These are phyloP conservation scores for Pleurozium schreberi DNA, from an alignment of 225 moss, liverwort and hornwort genomes.

Conservation along the genomic window DNA sequence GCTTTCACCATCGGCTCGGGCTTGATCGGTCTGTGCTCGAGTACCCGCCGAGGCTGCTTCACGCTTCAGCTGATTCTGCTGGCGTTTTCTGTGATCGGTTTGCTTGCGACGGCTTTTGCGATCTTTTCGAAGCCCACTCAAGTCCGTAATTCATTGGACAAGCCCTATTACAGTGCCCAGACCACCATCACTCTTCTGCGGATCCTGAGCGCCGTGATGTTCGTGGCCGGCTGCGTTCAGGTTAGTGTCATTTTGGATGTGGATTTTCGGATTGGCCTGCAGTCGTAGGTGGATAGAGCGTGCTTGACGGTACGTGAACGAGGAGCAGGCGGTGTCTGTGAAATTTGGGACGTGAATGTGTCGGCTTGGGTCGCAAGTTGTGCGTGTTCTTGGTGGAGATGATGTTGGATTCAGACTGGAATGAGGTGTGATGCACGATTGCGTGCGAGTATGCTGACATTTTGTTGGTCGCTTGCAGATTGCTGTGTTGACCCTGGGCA, in stretches of 20 bases:
- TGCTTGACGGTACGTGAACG: not conserved
- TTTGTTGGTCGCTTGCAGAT: conserved; percentile 1
- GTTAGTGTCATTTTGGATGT: not conserved
- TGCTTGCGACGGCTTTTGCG: conserved; percentile 35
- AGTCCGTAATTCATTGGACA: conserved; percentile 9
- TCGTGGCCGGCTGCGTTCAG: conserved; percentile 24
- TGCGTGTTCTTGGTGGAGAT: not conserved
- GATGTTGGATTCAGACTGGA: not conserved
- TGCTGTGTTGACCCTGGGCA: conserved; percentile 28
- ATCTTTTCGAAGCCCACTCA: conserved; percentile 15
- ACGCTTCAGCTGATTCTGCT: conserved; percentile 42
- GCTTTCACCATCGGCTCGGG: conserved; percentile 34
- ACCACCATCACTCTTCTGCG: conserved; percentile 15
- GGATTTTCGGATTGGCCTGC: not conserved
- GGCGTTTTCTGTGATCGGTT: conserved; percentile 47
- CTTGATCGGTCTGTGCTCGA: conserved; percentile 44
- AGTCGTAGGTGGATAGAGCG: not conserved
- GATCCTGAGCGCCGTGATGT: conserved; percentile 18
- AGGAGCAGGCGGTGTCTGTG: not conserved
- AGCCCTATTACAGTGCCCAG: not conserved
- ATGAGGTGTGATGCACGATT: not conserved
- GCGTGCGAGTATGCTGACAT: not conserved
- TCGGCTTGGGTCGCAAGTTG: not conserved
- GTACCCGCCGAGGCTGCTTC: conserved; percentile 47
- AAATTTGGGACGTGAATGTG: not conserved